Evolutionary conservation across 106 monocot species (phyloP).

Genomic region (Apostasia ramifera): DNA sequence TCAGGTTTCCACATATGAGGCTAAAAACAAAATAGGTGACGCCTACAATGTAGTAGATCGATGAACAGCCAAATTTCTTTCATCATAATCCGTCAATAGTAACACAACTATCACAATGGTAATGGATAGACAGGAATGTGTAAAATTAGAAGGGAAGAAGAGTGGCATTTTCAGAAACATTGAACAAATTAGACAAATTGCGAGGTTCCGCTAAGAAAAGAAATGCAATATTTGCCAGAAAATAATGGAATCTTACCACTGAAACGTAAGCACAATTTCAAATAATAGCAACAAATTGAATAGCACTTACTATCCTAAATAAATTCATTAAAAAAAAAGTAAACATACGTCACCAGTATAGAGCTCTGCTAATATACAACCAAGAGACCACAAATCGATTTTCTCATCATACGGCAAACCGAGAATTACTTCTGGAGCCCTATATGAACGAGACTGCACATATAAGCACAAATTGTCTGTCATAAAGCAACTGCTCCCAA

Average conservation of each 20-base stretch:
- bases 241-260: neutral
- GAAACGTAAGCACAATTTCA: neutral
- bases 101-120: too few relatives aligned
- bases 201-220: too few relatives aligned
- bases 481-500: conserved; percentile 95
- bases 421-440: conserved; percentile 94
- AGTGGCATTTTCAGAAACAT: too few relatives aligned
- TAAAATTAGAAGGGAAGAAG: too few relatives aligned
- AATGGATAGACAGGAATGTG: too few relatives aligned
- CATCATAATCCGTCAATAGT: too few relatives aligned
- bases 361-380: conserved; percentile 92
- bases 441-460: conserved; percentile 93
- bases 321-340: neutral
- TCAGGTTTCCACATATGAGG: too few relatives aligned
- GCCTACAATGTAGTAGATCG: too few relatives aligned
- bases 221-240: too few relatives aligned
- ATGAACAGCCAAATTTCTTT: too few relatives aligned
- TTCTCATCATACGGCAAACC: conserved; percentile 79
- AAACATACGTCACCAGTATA: conserved; percentile 81
- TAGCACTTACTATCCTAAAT: neutral
- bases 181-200: too few relatives aligned
- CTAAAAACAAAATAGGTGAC: too few relatives aligned
- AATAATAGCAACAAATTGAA: neutral
- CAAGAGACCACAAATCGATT: conserved; percentile 96
- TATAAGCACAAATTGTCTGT: conserved; percentile 71